These are phyloP conservation scores for Kazachstania sp. DNA, from an alignment of 1,139 yeast species.

Conservation along the genomic window DNA sequence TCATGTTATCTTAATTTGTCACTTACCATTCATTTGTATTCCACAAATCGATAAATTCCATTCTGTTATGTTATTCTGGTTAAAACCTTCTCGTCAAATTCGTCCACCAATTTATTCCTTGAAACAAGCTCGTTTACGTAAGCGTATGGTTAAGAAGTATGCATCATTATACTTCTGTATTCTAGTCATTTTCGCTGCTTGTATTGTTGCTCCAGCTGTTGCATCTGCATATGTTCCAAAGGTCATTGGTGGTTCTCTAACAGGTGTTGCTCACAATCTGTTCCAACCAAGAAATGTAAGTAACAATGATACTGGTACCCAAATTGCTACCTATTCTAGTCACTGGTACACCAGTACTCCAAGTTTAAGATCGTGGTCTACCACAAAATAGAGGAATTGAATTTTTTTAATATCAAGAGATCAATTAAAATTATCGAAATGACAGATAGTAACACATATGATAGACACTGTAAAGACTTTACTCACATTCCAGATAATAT, in stretches of 20 bases:
- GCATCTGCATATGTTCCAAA: constrained; percentile 41
- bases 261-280: constrained; percentile 57
- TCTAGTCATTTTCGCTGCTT: constrained; percentile 58
- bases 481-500: neutral
- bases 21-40: constrained; percentile 74
- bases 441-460: neutral
- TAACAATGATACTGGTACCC: constrained; percentile 75
- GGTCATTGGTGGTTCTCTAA: constrained; percentile 33
- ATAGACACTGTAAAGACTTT: neutral
- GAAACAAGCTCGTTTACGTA: constrained; percentile 94
- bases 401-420: neutral
- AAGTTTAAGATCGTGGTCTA: constrained; percentile 49
- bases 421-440: neutral
- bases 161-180: constrained; percentile 70
- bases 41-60: constrained; percentile 97
- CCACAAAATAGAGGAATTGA: constrained; percentile 41
- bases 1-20: constrained; percentile 77
- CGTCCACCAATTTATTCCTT: constrained; percentile 97
- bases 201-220: constrained; percentile 89
- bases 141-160: constrained; percentile 96
- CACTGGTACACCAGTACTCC: constrained; percentile 49
- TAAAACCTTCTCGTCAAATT: constrained; percentile 94
- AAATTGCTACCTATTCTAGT: constrained; percentile 44
- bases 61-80: constrained; percentile 97
- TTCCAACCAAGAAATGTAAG: constrained; percentile 80